Conservation (phyloP, 306 rosid species). For the Bauhinia variegata region DNA sequence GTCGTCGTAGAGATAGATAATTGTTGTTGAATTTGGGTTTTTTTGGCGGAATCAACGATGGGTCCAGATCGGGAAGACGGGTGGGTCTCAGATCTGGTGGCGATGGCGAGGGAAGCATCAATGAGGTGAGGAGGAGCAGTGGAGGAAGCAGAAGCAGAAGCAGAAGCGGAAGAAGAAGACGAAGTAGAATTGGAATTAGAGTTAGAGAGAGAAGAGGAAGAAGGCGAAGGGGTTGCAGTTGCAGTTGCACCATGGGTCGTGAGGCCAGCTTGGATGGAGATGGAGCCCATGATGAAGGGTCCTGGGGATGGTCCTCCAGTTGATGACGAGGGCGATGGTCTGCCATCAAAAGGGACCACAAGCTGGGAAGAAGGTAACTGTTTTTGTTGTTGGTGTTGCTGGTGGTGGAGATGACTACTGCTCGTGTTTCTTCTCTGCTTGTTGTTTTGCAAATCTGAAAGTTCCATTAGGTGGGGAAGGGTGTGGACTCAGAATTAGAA, state of each 20-base stretch:
- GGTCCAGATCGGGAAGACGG: slow-evolving; percentile 38
- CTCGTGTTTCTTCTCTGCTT: slow-evolving; percentile 41
- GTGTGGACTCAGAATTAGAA: slow-evolving; percentile 8
- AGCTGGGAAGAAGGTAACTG: slow-evolving; percentile 44
- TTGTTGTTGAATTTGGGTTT: slow-evolving; percentile 37
- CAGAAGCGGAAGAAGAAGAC: slow-evolving; percentile 38
- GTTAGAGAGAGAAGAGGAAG: slow-evolving; percentile 20
- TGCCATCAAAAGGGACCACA: slow-evolving; percentile 72
- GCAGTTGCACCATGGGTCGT: neutral
- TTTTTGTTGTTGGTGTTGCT: slow-evolving; percentile 35
- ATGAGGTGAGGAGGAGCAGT: slow-evolving; percentile 52
- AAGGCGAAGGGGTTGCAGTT: slow-evolving; percentile 5
- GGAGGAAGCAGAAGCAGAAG: slow-evolving; percentile 43
- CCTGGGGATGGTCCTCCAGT: slow-evolving; percentile 28
- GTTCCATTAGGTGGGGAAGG: slow-evolving; percentile 75
- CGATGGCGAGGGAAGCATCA: slow-evolving; percentile 83
- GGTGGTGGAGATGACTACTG: slow-evolving; percentile 40
- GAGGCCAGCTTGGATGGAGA: slow-evolving; percentile 54
- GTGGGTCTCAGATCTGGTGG: slow-evolving; percentile 76
- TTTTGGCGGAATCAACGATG: slow-evolving; percentile 40
- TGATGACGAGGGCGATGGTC: slow-evolving; percentile 25
- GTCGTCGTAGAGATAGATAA: slow-evolving; percentile 28
- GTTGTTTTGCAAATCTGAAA: slow-evolving; percentile 74
- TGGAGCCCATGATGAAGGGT: slow-evolving; percentile 70
- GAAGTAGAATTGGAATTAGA: slow-evolving; percentile 39